These are phyloP conservation scores for Candida tropicalis DNA, from an alignment of 1,139 yeast species.

Conservation along the genomic window DNA sequence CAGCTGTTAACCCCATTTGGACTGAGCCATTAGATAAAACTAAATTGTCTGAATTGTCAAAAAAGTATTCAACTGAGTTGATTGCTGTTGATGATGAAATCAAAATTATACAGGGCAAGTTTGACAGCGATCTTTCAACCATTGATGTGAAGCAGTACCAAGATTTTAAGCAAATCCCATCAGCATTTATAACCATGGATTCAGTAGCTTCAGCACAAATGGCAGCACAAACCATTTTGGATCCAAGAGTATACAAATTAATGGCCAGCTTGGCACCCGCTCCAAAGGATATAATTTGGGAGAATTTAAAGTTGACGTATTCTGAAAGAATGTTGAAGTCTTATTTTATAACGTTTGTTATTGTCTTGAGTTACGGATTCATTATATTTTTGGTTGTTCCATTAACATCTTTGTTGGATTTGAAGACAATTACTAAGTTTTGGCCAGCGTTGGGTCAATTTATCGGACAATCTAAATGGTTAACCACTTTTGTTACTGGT, in stretches of 20 bases:
- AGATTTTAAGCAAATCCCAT: constrained; percentile 49
- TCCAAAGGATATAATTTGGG: constrained; percentile 80
- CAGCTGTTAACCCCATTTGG: constrained; percentile 30
- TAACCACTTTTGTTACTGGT: constrained; percentile 72
- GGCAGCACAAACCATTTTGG: constrained; percentile 82
- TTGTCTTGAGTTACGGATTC: constrained; percentile 63
- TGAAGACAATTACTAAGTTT: constrained; percentile 68
- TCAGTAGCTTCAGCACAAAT: constrained; percentile 84
- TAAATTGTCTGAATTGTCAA: constrained; percentile 17
- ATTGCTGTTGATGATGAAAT: constrained; percentile 32
- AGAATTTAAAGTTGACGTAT: constrained; percentile 63
- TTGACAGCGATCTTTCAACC: constrained; percentile 29
- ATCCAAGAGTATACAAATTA: constrained; percentile 72
- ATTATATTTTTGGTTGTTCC: constrained; percentile 74
- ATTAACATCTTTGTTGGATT: constrained; percentile 69
- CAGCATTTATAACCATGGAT: constrained; percentile 82
- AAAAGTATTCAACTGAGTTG: constrained; percentile 25
- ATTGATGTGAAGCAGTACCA: constrained; percentile 29
- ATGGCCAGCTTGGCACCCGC: constrained; percentile 79
- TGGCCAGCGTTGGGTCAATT: constrained; percentile 74
- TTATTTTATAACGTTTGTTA: constrained; percentile 60
- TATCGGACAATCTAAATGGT: constrained; percentile 63
- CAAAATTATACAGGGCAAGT: constrained; percentile 31
- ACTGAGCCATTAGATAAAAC: constrained; percentile 10
- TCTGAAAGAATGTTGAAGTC: constrained; percentile 57